These are phyloP conservation scores for Pestalotiopsis sp. DNA, from an alignment of 2,329 filamentous ascomycete species.

Conservation along the genomic window DNA sequence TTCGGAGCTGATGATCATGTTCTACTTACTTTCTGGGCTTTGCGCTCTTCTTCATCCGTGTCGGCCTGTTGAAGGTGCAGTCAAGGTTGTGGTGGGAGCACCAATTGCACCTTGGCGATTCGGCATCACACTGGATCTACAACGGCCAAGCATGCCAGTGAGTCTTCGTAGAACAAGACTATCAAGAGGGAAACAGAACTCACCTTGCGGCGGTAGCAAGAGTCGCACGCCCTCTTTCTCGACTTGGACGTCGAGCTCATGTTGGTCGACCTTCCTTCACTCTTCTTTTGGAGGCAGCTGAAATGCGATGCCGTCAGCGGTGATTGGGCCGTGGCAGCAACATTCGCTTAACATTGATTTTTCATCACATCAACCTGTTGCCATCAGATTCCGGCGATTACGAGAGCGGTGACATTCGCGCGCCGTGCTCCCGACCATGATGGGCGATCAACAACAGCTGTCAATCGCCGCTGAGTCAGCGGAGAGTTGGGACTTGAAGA, in stretches of 20 bases:
- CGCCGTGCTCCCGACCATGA: not conserved
- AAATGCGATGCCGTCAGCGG: too few species aligned
- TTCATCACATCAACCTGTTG: not conserved
- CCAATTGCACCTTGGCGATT: constrained; percentile 10
- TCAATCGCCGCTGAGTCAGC: constrained; percentile 2
- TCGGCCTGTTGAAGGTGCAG: constrained; percentile 12
- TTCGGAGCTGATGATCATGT: not conserved
- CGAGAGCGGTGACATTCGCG: not conserved
- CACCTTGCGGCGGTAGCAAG: constrained; percentile 12
- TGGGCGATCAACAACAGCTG: not conserved
- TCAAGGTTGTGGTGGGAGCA: constrained; percentile 8
- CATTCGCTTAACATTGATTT: not conserved
- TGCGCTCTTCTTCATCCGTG: not conserved
- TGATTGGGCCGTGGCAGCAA: not conserved
- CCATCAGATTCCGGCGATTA: not conserved
- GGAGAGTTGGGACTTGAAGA: not conserved
- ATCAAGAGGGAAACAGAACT: not conserved
- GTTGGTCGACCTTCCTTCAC: not conserved
- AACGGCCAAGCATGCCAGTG: not conserved
- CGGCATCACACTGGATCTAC: constrained; percentile 12
- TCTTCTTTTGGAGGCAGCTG: not conserved
- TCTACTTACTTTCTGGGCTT: constrained; percentile 9
- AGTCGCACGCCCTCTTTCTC: constrained; percentile 13
- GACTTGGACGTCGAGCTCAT: constrained; percentile 1
- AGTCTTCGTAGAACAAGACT: too few species aligned